Base-by-base conservation (phyloP, 164 flowering plant species). In the Nelumbo lutea region DNA sequence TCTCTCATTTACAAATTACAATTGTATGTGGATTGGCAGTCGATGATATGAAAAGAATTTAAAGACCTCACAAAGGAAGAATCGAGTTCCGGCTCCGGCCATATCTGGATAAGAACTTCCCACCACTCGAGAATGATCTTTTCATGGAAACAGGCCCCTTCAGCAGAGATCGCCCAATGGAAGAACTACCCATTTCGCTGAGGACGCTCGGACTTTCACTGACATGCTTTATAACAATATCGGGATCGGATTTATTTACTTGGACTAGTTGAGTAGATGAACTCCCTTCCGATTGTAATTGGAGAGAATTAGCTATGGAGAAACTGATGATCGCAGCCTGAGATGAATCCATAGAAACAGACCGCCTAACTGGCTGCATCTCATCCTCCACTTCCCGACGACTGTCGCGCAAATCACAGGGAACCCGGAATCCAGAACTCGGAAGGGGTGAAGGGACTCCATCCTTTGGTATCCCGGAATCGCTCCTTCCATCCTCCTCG, bases 301-400 rank as follows among this genome's bases (percentile, higher is more conserved):
- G 64, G 11, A 46, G 46, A 27, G 66, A 42, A 62, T 68, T 65
- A 47, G 70, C 71, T 60, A 75, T 9, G 15, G 72, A 74, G 8
- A 65, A 48, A 62, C 75, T 64, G 15, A 83, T 79, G 73, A 59
- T 59, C 8, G 72, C 48, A 44, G 82, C 79, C 42, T 81, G 68
- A 2, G 79, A 64, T 1, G 73, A 79, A 82, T 84, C 88, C 85
- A 86, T 59, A 0, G 90, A 89, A 10, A 82, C 65, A 14, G 90
- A 89, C 72, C 91, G 77, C 71, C 86, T 79, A 65, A 83, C 55
- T 0, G 74, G 78, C 59, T 82, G 72, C 9, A 71, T 27, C 46
- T 51, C 82, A 10, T 66, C 81, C 56, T 64, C 79, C 1, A 10
- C 73, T 1, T 14, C 67, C 9, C 62, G 39, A 7, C 47, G 71